These are phyloP conservation scores for Penicillium sp. DNA, from an alignment of 2,329 filamentous ascomycete genomes.

Conservation along the genomic window DNA sequence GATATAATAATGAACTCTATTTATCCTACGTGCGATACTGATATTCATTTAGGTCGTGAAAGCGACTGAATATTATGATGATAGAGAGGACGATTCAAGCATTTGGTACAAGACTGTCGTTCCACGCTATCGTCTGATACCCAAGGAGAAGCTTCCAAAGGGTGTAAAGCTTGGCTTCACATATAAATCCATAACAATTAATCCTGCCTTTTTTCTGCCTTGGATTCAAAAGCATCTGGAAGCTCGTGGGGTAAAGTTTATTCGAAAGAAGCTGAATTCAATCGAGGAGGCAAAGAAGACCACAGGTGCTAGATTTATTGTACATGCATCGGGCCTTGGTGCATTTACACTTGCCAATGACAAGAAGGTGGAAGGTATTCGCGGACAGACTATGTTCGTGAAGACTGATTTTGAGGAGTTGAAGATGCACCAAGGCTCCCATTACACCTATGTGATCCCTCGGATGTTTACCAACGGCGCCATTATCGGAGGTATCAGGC, in stretches of 20 bases:
- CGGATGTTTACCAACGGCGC: constrained; percentile 23
- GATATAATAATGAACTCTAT: background rate
- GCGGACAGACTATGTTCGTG: constrained; percentile 31
- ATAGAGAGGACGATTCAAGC: constrained; percentile 19
- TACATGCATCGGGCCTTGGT: constrained; percentile 25
- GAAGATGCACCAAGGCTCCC: constrained; percentile 23
- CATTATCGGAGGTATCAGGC: constrained; percentile 24
- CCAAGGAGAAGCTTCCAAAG: constrained; percentile 8
- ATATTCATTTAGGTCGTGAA: constrained; percentile 13
- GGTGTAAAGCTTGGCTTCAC: constrained; percentile 19
- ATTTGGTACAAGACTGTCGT: constrained; percentile 26
- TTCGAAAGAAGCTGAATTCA: constrained; percentile 10
- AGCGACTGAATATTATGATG: constrained; percentile 23
- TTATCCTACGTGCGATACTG: background rate
- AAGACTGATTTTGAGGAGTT: constrained; percentile 21
- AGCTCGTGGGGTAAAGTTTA: constrained; percentile 15
- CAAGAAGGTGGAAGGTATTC: constrained; percentile 36
- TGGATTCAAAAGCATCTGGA: constrained; percentile 21
- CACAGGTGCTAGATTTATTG: constrained; percentile 7
- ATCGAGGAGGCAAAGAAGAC: constrained; percentile 13
- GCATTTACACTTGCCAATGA: constrained; percentile 24
- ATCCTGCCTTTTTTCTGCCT: constrained; percentile 15
- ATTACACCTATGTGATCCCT: constrained; percentile 29
- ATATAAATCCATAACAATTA: constrained; percentile 21
- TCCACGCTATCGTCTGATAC: constrained; percentile 18